phyloP scores from a whole-genome alignment of 2,329 filamentous ascomycete genomes.

The Endoconidiophora laricicola region DNA sequence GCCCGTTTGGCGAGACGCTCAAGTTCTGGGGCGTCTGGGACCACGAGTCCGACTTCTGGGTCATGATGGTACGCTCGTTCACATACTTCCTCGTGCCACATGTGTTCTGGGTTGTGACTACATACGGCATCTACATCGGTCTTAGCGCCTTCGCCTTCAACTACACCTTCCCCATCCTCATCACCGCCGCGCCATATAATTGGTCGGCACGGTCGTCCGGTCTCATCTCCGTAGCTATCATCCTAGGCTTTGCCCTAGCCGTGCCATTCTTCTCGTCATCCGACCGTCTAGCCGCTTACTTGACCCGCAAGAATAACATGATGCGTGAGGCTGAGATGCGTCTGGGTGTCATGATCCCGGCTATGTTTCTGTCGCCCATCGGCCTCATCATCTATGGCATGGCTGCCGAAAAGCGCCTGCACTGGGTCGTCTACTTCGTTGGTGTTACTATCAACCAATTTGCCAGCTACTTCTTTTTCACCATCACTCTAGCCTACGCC shows the following conservation, averaged over 20 bases:
- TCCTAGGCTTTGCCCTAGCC: constrained; percentile 24
- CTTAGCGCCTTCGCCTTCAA: constrained; percentile 26
- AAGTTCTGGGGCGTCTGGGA: constrained; percentile 28
- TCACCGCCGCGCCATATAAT: constrained; percentile 27
- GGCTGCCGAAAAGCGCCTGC: constrained; percentile 22
- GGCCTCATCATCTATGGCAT: constrained; percentile 28
- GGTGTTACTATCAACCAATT: constrained; percentile 33
- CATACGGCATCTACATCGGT: constrained; percentile 26
- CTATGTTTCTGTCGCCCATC: constrained; percentile 24
- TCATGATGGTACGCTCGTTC: constrained; percentile 28
- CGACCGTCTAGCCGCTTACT: constrained; percentile 26
- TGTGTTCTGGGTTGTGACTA: constrained; percentile 33
- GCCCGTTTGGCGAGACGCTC: constrained; percentile 25
- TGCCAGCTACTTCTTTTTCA: constrained; percentile 37
- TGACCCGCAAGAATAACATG: constrained; percentile 27
- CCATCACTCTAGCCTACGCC: constrained; percentile 42
- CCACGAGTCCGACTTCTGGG: constrained; percentile 26
- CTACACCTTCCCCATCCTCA: constrained; percentile 32
- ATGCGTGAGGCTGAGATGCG: constrained; percentile 34
- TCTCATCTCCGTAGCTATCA: constrained; percentile 21
- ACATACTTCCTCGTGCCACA: constrained; percentile 31
- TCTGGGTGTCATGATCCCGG: constrained; percentile 23
- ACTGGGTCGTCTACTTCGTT: constrained; percentile 31
- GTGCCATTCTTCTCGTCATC: constrained; percentile 28
- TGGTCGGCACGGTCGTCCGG: constrained; percentile 29